These are phyloP conservation scores for Scolecobasidium constrictum DNA, from an alignment of 2,329 filamentous ascomycete genomes.

Conservation along the genomic window DNA sequence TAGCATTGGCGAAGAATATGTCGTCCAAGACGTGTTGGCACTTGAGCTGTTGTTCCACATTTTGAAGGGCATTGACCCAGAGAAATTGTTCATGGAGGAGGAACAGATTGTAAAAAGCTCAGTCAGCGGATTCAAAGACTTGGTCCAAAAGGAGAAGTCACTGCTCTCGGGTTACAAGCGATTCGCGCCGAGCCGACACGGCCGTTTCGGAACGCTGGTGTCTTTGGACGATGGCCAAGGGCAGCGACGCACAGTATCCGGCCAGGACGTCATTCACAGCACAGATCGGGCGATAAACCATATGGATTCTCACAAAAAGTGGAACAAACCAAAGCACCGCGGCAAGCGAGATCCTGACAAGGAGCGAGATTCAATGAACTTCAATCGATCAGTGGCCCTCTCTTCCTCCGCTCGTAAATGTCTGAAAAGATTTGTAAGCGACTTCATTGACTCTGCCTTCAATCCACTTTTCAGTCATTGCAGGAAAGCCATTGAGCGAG, in stretches of 20 bases:
- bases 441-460: constrained; percentile 91
- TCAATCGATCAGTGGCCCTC: constrained; percentile 62
- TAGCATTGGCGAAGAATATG: constrained; percentile 89
- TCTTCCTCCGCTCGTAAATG: constrained; percentile 64
- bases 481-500: constrained; percentile 80
- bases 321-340: constrained; percentile 62
- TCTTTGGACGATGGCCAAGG: constrained; percentile 85
- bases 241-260: constrained; percentile 76
- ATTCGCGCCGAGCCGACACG: constrained; percentile 76
- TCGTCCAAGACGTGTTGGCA: constrained; percentile 75
- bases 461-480: constrained; percentile 78
- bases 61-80: constrained; percentile 76
- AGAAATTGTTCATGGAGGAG: constrained; percentile 77
- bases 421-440: constrained; percentile 73
- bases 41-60: constrained; percentile 90
- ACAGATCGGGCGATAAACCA: constrained; percentile 65
- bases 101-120: constrained; percentile 58
- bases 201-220: constrained; percentile 92
- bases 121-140: constrained; percentile 58
- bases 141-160: constrained; percentile 75
- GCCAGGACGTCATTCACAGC: constrained; percentile 72
- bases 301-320: constrained; percentile 85
- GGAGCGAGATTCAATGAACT: constrained; percentile 47
- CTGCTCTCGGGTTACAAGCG: constrained; percentile 69
- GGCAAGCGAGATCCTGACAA: constrained; percentile 26